Base-by-base conservation (phyloP, 176 grass and related monocot species). In the Avena insularis region DNA sequence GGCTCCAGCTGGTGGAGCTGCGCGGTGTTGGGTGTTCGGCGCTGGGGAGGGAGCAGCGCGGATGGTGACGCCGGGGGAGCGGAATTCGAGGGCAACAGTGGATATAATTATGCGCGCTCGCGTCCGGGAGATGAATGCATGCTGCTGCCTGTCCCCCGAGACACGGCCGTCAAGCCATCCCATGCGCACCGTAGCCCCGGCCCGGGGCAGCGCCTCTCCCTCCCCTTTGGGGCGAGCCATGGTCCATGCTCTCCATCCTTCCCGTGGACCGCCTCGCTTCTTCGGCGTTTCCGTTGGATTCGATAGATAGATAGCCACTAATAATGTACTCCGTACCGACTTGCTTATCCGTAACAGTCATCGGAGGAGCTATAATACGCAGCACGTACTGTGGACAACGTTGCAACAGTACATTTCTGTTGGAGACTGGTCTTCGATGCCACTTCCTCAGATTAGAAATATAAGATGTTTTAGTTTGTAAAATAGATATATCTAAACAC, bases 371-470 rank as follows among this genome's bases (percentile, higher is more conserved):
- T 6, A 43, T 43, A 6, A 6, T 43, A 43, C 15, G 10, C 21
- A 61, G 33, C n/a, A n/a, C n/a, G n/a, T n/a, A n/a, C 8, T 43
- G 75, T 46, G 50, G n/a, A 46, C 45, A 45, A 33, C 8, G n/a
- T 27, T 31, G 27, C n/a, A 38, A 56, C 54, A 62, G n/a, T 58
- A 74, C 36, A 79, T 79, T 86, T 86, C 73, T 83, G 23, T 63
- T 71, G 62, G 55, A 12, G 45, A 21, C 54, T 31, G n/a, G n/a
- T n/a, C n/a, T n/a, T n/a, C n/a, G n/a, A n/a, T n/a, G n/a, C n/a
- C n/a, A n/a, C n/a, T n/a, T n/a, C n/a, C n/a, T n/a, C n/a, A n/a
- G n/a, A n/a, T n/a, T n/a, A n/a, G n/a, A n/a, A n/a, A n/a, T n/a
- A n/a, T n/a, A n/a, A n/a, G n/a, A n/a, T n/a, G n/a, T n/a, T n/a